These are phyloP conservation scores for Vaccinium myrtillus DNA, from an alignment of 148 eudicot species.

Conservation along the genomic window DNA sequence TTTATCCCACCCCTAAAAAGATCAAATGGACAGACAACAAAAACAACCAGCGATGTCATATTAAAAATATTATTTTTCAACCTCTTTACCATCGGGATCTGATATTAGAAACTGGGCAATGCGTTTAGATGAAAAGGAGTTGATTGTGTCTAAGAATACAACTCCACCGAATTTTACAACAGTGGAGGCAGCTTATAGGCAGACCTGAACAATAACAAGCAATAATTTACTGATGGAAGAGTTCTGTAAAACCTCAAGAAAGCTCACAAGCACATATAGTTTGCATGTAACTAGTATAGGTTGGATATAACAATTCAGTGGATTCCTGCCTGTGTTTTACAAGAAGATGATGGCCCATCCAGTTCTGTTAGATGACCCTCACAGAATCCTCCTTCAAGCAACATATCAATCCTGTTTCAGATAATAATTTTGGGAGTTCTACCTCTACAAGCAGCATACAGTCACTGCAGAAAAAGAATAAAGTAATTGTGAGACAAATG, in stretches of 20 bases:
- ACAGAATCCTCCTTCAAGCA: constrained; percentile 59
- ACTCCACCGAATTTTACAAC: constrained; percentile 57
- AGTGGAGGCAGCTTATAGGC: constrained; percentile 70
- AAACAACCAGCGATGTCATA: background rate
- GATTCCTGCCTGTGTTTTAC: constrained; percentile 77
- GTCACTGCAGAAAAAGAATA: background rate
- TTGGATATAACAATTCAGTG: background rate
- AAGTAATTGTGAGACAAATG: constrained; percentile 10
- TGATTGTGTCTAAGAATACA: constrained; percentile 71
- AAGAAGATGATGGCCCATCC: constrained; percentile 87
- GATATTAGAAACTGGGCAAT: constrained; percentile 47
- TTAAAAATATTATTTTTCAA: constrained; percentile 13
- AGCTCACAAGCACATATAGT: too few relatives aligned
- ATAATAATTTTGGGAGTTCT: constrained; percentile 2
- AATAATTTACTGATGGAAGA: background rate
- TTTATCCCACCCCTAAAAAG: background rate
- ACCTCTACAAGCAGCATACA: background rate
- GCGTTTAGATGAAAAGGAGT: constrained; percentile 77
- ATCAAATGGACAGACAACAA: background rate
- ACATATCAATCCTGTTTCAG: constrained; percentile 47
- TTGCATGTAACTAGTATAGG: background rate
- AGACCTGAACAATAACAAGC: constrained; percentile 40
- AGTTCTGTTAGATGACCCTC: constrained; percentile 74
- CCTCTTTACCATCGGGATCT: constrained; percentile 41
- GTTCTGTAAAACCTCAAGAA: too few relatives aligned